Percentiles rank a stretch among this genome's conserved stretches.
Conservation (phyloP, 164 flowering plant genomes). For the Macadamia tetraphylla region DNA sequence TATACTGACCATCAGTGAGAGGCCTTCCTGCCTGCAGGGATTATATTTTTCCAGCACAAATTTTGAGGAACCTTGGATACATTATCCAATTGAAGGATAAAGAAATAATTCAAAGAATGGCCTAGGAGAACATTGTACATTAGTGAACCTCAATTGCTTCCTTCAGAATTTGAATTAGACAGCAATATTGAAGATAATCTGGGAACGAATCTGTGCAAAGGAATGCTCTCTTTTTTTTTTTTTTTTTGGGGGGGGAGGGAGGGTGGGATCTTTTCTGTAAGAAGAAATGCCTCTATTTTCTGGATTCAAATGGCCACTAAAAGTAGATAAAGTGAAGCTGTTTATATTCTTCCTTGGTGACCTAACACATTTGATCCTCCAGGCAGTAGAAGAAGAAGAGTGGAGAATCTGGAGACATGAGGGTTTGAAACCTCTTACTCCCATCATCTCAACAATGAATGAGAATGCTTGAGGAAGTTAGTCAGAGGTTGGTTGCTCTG, state of each 20-base stretch:
- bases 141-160: not conserved
- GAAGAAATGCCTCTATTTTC: not conserved
- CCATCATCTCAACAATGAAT: slow-evolving; percentile 39
- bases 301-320: not conserved
- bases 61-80: not conserved
- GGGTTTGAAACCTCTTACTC: not conserved
- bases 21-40: too few species aligned
- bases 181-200: not conserved
- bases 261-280: not conserved
- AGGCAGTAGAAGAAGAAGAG: not conserved
- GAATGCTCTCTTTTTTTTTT: too few species aligned
- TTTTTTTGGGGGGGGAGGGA: too few species aligned
- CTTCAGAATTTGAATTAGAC: not conserved
- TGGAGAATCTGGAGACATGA: too few species aligned
- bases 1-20: too few species aligned
- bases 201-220: too few species aligned
- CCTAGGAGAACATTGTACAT: not conserved
- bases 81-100: not conserved
- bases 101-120: not conserved
- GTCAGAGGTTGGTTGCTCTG: slow-evolving; percentile 35
- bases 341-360: not conserved
- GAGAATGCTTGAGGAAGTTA: slow-evolving; percentile 53
- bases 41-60: too few species aligned
- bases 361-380: not conserved
- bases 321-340: not conserved